These are phyloP conservation scores for Gryganskiella cystojenkinii DNA, from an alignment of 192 early-diverging fungal genomes.

Conservation along the genomic window DNA sequence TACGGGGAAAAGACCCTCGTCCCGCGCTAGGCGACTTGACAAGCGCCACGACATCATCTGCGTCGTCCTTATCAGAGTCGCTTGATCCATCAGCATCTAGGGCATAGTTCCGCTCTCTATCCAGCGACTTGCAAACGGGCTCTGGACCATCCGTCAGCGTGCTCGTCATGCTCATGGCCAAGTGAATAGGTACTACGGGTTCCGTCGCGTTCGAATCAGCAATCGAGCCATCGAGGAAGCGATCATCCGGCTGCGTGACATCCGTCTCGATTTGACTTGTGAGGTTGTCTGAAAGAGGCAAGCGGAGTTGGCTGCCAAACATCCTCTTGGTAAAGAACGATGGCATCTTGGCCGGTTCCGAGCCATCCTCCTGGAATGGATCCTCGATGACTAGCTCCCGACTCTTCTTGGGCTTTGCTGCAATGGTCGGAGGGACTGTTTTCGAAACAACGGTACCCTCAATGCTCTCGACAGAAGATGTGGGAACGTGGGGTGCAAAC, in stretches of 20 bases:
- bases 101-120: background rate
- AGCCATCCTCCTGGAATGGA: background rate
- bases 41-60: slow-evolving; percentile 27
- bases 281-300: slow-evolving; percentile 5
- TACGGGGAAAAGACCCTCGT: slow-evolving; percentile 22
- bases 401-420: background rate
- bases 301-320: background rate
- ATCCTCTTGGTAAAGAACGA: background rate
- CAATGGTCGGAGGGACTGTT: background rate
- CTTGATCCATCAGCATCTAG: slow-evolving; percentile 4
- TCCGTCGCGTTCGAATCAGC: slow-evolving; percentile 2
- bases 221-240: slow-evolving; percentile 18
- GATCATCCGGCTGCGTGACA: slow-evolving; percentile 38
- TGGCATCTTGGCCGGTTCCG: background rate
- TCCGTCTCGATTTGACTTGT: slow-evolving; percentile 32
- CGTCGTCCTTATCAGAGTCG: slow-evolving; percentile 21
- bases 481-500: too few species aligned
- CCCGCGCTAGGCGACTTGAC: slow-evolving; percentile 43
- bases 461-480: too few species aligned
- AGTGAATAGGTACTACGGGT: slow-evolving; percentile 6
- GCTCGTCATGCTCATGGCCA: slow-evolving; percentile 8
- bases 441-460: too few species aligned
- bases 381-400: background rate
- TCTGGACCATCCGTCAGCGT: background rate
- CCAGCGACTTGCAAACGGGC: background rate